Evolutionary conservation across 2,329 filamentous ascomycete genomes (phyloP), one percentile per base, ranked within the genome.

Genomic region (Paraconiothyrium sp.): DNA sequence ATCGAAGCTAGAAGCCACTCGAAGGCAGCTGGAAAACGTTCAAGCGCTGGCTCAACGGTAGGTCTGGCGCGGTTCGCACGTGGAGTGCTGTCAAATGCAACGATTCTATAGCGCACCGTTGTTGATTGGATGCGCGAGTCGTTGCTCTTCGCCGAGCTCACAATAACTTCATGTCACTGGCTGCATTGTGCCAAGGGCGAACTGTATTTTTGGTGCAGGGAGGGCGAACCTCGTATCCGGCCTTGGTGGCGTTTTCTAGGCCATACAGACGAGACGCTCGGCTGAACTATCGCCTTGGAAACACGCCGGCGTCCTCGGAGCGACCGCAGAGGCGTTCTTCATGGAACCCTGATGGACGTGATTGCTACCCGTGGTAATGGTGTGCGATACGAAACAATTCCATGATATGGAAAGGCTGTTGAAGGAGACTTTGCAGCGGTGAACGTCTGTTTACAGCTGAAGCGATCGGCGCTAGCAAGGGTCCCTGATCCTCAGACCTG

Each of bases 391-490:
- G 30, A 24, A 13, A 22, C 49, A 2, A 22, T 37, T 39, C 3
- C 24, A 22, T 8, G 32, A 4, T n/a, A 10, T 54, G 20, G 20
- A 32, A 41, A 32, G 32, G 13, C 20, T 32, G n/a, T 20, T 9
- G 22, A 14, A 20, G n/a, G 24, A 44, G 43, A n/a, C 24, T 44
- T 27, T 20, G 39, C 37, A 11, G 27, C 43, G 35, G 35, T 30
- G 24, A 54, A 61, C 27, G 59, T 61, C 46, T 14, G 43, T 61
- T 49, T 61, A 57, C 48, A 58, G 59, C 59, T 54, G 54, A 54
- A 35, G n/a, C 44, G 54, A 58, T 61, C 54, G 48, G 30, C 54
- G 35, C 59, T 61, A 61, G 54, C 49, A 30, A 30, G 27, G 27
- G 27, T 30, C 27, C 27, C 27, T 34, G 1, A 24, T 22, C 41